A percentile compares a stretch with the other conserved stretches of the same genome.
Conservation (phyloP, 495 filamentous ascomycete species). For the Penicillium ochrochloron region DNA sequence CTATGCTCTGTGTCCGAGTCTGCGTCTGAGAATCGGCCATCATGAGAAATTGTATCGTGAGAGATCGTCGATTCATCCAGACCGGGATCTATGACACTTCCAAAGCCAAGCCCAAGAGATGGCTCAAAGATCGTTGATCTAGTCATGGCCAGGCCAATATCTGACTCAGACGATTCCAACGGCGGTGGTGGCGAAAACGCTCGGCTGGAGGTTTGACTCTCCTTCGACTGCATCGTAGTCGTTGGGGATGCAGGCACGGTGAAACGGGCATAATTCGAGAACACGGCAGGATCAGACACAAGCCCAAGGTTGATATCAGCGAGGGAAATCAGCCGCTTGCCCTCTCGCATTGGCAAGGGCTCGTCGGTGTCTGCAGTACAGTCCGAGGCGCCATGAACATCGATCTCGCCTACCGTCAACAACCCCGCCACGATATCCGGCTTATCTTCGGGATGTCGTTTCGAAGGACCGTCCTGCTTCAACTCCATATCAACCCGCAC, state of each 20-base stretch:
- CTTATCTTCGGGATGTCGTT: slow-evolving; percentile 45
- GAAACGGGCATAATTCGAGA: slow-evolving; percentile 66
- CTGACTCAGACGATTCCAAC: slow-evolving; percentile 33
- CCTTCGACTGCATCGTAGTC: slow-evolving; percentile 51
- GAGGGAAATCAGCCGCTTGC: slow-evolving; percentile 68
- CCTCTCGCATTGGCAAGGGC: slow-evolving; percentile 42
- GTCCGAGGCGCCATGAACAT: slow-evolving; percentile 66
- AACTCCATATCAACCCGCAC: slow-evolving; percentile 64
- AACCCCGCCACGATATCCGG: slow-evolving; percentile 63
- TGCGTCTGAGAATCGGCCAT: slow-evolving; percentile 52
- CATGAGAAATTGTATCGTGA: slow-evolving; percentile 33
- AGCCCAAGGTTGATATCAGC: slow-evolving; percentile 66
- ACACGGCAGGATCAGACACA: slow-evolving; percentile 73
- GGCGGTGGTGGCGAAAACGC: slow-evolving; percentile 37
- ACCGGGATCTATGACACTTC: slow-evolving; percentile 7
- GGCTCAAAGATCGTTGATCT: slow-evolving; percentile 49
- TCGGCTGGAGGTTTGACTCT: slow-evolving; percentile 40
- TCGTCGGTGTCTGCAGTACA: slow-evolving; percentile 35
- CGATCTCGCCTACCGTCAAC: slow-evolving; percentile 67
- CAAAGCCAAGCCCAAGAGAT: slow-evolving; percentile 18
- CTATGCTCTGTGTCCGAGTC: slow-evolving; percentile 41
- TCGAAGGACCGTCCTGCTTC: slow-evolving; percentile 47
- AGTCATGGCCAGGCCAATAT: slow-evolving; percentile 43
- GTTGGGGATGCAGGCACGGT: slow-evolving; percentile 66
- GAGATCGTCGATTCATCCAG: slow-evolving; percentile 36